Evolutionary conservation across 106 monocot genomes (phyloP).

Genomic region (Phalaenopsis equestris): DNA sequence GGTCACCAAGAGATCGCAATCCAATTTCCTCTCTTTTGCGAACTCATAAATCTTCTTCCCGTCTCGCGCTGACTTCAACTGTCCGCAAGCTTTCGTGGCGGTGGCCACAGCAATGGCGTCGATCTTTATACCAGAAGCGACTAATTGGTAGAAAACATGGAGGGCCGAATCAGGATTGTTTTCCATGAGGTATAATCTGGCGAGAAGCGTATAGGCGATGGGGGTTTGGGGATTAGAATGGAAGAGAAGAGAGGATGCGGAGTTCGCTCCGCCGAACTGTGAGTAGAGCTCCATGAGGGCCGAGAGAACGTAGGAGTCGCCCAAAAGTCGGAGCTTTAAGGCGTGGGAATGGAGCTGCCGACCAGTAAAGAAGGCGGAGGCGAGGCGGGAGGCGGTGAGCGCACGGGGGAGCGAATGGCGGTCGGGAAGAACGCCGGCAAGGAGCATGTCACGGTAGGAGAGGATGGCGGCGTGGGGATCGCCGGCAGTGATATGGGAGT

Average conservation of each 20-base stretch:
- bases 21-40: constrained; percentile 18
- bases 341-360: constrained; percentile 35
- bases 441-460: constrained; percentile 31
- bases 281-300: constrained; percentile 32
- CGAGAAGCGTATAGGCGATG: constrained; percentile 35
- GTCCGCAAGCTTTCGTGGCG: constrained; percentile 24
- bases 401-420: constrained; percentile 33
- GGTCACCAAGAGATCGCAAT: constrained; percentile 23
- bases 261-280: constrained; percentile 8
- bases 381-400: constrained; percentile 11
- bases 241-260: constrained; percentile 15
- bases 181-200: constrained; percentile 13
- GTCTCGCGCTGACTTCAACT: constrained; percentile 14
- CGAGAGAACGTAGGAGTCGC: constrained; percentile 26
- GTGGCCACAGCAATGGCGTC: constrained; percentile 28
- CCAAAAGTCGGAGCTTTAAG: constrained; percentile 30
- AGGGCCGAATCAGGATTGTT: constrained; percentile 26
- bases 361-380: constrained; percentile 9
- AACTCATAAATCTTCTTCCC: constrained; percentile 25
- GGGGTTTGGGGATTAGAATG: constrained; percentile 2
- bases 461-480: constrained; percentile 15
- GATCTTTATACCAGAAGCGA: background rate
- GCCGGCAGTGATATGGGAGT: constrained; percentile 19
- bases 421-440: constrained; percentile 21
- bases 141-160: constrained; percentile 28